These are phyloP conservation scores for Umbelopsis sp. DNA, from an alignment of 371 early-diverging fungal species.

Conservation along the genomic window DNA sequence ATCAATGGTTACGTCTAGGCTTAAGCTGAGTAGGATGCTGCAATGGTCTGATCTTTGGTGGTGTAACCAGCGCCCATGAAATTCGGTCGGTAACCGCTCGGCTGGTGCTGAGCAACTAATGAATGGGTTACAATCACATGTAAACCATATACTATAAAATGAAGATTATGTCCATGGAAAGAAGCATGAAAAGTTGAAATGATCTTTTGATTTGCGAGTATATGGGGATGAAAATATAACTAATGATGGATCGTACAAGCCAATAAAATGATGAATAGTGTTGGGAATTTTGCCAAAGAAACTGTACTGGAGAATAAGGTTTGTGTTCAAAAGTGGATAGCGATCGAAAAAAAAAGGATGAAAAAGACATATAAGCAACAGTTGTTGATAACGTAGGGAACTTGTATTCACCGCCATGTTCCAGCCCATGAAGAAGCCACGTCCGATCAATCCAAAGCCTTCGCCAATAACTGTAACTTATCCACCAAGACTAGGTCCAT, in stretches of 20 bases:
- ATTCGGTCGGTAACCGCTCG: background rate
- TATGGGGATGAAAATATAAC: too few species aligned
- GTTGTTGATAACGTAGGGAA: background rate
- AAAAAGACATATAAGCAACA: background rate
- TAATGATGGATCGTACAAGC: background rate
- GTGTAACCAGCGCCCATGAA: conserved; percentile 15
- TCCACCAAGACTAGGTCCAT: background rate
- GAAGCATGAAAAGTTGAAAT: too few species aligned
- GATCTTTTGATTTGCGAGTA: too few species aligned
- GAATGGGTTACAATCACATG: too few species aligned
- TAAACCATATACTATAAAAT: too few species aligned
- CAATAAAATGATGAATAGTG: background rate
- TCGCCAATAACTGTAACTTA: background rate
- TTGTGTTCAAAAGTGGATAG: background rate
- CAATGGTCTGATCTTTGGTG: background rate
- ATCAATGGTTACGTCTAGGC: background rate
- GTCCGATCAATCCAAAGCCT: conserved; percentile 11
- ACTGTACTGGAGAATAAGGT: background rate
- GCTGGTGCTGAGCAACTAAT: too few species aligned
- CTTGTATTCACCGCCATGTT: background rate
- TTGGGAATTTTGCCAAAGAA: background rate
- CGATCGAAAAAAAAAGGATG: background rate
- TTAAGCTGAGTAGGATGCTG: background rate
- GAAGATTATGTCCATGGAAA: too few species aligned
- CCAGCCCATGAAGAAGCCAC: background rate